phyloP scores from a whole-genome alignment of 2,329 filamentous ascomycete species.

The Epichloe uncinata region DNA sequence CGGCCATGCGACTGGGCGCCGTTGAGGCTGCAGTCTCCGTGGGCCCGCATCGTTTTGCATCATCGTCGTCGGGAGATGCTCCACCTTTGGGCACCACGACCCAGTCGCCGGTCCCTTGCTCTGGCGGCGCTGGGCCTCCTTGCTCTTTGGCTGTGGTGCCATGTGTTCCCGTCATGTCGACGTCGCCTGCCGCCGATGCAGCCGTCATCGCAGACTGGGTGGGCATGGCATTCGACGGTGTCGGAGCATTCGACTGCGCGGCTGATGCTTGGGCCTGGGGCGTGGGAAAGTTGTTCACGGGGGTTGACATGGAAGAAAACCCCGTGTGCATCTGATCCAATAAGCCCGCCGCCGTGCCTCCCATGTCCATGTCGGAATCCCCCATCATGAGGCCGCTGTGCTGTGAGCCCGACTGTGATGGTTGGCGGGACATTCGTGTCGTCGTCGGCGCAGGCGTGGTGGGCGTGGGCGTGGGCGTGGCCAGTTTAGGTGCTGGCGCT shows the following conservation, averaged over 20 bases:
- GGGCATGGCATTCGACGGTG: constrained; percentile 32
- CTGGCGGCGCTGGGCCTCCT: constrained; percentile 28
- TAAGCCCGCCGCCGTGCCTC: constrained; percentile 48
- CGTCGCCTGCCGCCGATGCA: constrained; percentile 17
- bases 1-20: background rate
- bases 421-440: constrained; percentile 35
- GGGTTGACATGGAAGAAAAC: constrained; percentile 46
- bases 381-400: constrained; percentile 42
- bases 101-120: constrained; percentile 51
- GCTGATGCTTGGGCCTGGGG: constrained; percentile 47
- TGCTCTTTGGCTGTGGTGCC: constrained; percentile 18
- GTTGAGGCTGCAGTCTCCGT: background rate
- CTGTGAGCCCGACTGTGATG: constrained; percentile 42
- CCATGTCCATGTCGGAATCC: constrained; percentile 52
- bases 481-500: constrained; percentile 37
- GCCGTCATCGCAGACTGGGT: background rate
- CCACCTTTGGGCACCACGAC: constrained; percentile 58
- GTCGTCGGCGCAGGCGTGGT: constrained; percentile 9
- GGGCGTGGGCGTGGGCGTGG: constrained; percentile 14
- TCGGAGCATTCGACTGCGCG: constrained; percentile 41
- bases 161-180: constrained; percentile 41
- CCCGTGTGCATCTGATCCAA: constrained; percentile 56
- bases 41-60: constrained; percentile 3
- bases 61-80: constrained; percentile 25
- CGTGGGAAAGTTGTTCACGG: constrained; percentile 45